A percentile compares a stretch with the other conserved stretches of the same genome.
Conservation (phyloP, 2,329 filamentous ascomycete species). For the Epichloe scottii region DNA sequence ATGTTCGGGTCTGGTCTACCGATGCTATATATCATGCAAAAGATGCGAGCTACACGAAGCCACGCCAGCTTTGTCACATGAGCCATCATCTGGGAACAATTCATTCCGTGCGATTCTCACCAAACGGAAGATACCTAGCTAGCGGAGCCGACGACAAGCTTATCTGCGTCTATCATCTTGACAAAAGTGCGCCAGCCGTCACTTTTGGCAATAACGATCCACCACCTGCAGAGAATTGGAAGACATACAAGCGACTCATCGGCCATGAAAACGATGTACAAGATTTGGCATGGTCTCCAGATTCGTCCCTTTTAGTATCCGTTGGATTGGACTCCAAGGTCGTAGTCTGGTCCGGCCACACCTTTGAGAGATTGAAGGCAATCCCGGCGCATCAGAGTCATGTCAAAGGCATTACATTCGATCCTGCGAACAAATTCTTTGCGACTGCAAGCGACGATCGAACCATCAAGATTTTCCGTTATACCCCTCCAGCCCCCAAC, state of each 20-base stretch:
- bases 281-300: slow-evolving; percentile 91
- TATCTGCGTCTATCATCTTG: slow-evolving; percentile 90
- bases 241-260: slow-evolving; percentile 82
- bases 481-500: slow-evolving; percentile 81
- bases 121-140: slow-evolving; percentile 87
- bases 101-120: slow-evolving; percentile 91
- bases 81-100: slow-evolving; percentile 97
- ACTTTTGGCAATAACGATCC: slow-evolving; percentile 85
- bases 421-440: slow-evolving; percentile 98
- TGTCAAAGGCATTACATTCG: slow-evolving; percentile 97
- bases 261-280: slow-evolving; percentile 98
- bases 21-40: slow-evolving; percentile 79
- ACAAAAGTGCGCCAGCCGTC: slow-evolving; percentile 65
- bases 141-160: slow-evolving; percentile 98
- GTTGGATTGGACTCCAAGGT: slow-evolving; percentile 96
- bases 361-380: slow-evolving; percentile 95
- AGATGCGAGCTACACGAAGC: slow-evolving; percentile 58
- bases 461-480: slow-evolving; percentile 92
- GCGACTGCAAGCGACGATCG: slow-evolving; percentile 95
- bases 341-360: slow-evolving; percentile 95
- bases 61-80: slow-evolving; percentile 92
- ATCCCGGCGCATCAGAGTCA: slow-evolving; percentile 89
- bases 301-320: slow-evolving; percentile 90
- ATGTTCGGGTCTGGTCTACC: slow-evolving; percentile 95
- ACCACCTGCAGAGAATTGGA: slow-evolving; percentile 94